Percentiles rank a stretch among this genome's conserved stretches.
Conservation (phyloP, 129 eudicot genomes). For the Helianthus tuberosus region DNA sequence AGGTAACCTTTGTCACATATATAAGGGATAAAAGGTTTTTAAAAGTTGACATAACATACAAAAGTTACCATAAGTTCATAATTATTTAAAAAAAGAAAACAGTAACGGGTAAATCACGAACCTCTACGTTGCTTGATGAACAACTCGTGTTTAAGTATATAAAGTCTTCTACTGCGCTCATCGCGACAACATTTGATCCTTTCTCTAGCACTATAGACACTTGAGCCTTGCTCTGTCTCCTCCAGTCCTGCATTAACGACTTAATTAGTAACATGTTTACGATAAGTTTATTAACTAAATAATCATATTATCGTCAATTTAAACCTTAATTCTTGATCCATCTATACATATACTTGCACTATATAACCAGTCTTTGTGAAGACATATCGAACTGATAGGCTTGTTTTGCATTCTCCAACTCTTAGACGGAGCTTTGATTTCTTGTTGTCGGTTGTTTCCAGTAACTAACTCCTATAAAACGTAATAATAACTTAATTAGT, state of each 20-base stretch:
- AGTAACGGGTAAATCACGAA: slow-evolving; percentile 16
- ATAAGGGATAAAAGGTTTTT: neutral
- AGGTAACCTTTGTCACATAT: neutral
- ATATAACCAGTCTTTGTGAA: slow-evolving; percentile 80
- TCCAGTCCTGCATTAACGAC: slow-evolving; percentile 67
- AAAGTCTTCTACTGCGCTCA: slow-evolving; percentile 87
- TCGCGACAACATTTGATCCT: slow-evolving; percentile 56
- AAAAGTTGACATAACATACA: neutral
- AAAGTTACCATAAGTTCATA: neutral
- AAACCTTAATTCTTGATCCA: slow-evolving; percentile 75
- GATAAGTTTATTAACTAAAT: neutral
- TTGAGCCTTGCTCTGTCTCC: slow-evolving; percentile 54
- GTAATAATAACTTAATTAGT: neutral
- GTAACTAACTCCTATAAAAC: slow-evolving; percentile 52
- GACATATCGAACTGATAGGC: slow-evolving; percentile 55
- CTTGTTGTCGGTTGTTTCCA: slow-evolving; percentile 67
- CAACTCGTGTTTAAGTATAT: slow-evolving; percentile 60
- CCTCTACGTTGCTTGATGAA: slow-evolving; percentile 69
- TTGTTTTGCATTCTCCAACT: slow-evolving; percentile 73
- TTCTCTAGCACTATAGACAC: slow-evolving; percentile 56
- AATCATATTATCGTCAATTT: neutral
- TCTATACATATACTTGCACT: slow-evolving; percentile 66
- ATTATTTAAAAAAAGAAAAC: neutral
- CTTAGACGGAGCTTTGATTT: slow-evolving; percentile 61
- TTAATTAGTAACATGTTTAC: neutral